Base-by-base conservation (phyloP, 306 rosid genomes). In the Cucumis melo region DNA sequence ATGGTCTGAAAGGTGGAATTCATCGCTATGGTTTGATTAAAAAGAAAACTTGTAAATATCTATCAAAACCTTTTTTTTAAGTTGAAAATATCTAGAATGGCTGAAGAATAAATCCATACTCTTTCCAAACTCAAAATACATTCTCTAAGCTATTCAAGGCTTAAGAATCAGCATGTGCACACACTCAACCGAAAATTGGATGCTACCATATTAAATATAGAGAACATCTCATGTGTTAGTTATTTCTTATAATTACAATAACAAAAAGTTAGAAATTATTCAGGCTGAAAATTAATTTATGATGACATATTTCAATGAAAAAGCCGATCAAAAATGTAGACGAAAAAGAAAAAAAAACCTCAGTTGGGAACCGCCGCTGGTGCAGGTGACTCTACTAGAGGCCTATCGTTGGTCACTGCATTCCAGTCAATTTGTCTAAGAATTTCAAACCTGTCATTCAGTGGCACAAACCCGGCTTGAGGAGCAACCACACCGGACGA, bases 401-500 rank as follows among this genome's bases (percentile, higher is more conserved):
- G 85, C 44, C 65, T 87, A 46, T 84, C 89, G 79, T 85, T 78
- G 83, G 39, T 80, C 39, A 91, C 56, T 34, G 91, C 77, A 53
- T 89, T 93, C 98, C 98, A 94, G 82, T 91, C 81, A 53, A 89
- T 65, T 80, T 88, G 78, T 73, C 88, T 77, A 79, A 91, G 86
- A 63, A 82, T 66, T 77, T 87, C 81, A 55, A 91, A 87, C 83
- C 97, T 88, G 50, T 85, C 92, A 59, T 80, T 84, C 74, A 94
- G 27, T 12, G 91, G 75, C 77, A 89, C 82, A 51, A 94, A 91
- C 38, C 86, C 89, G 64, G 78, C 82, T 81, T 86, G 79, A 61
- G 97, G 82, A 80, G 88, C 73, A 20, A 94, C 86, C 24, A 83
- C 58, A 56, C 83, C 91, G 55, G 78, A 59, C 32, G 57, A 65